Conservation (phyloP, 495 filamentous ascomycete genomes). For the Immersiella caudata region DNA sequence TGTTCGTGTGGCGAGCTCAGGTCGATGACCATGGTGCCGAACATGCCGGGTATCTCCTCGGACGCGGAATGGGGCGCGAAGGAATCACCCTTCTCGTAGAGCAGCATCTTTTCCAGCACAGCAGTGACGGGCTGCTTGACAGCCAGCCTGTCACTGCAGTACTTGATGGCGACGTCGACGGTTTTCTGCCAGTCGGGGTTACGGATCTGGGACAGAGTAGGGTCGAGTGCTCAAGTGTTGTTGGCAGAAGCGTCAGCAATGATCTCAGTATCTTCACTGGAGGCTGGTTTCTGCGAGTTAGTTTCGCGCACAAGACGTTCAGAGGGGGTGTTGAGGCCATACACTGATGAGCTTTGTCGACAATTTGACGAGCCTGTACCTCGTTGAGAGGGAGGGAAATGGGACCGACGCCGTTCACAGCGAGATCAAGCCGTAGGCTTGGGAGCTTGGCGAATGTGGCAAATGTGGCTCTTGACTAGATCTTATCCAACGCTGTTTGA, state of each 20-base stretch:
- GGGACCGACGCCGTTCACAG: conserved; percentile 1
- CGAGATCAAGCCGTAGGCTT: not conserved
- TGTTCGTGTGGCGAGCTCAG: conserved; percentile 55
- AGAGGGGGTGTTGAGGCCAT: not conserved
- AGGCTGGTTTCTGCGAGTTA: no score
- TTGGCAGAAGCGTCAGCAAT: conserved; percentile 50
- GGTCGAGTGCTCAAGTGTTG: conserved; percentile 55
- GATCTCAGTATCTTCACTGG: conserved; percentile 46
- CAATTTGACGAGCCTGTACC: conserved; percentile 45
- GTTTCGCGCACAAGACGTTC: no score
- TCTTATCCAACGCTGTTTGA: conserved; percentile 5
- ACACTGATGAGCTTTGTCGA: conserved; percentile 40
- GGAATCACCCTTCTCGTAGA: conserved; percentile 59
- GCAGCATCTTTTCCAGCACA: conserved; percentile 56
- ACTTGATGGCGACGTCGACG: conserved; percentile 24
- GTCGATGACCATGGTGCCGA: conserved; percentile 57
- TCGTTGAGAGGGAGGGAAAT: conserved; percentile 49
- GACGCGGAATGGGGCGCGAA: conserved; percentile 57
- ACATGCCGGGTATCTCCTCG: conserved; percentile 59
- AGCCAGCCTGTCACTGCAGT: conserved; percentile 36
- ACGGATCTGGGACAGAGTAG: conserved; percentile 46
- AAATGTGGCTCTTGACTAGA: conserved; percentile 17
- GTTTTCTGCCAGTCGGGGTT: conserved; percentile 39
- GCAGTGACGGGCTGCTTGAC: conserved; percentile 40
- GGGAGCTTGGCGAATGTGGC: conserved; percentile 16